Evolutionary conservation across 2,329 filamentous ascomycete genomes (phyloP).

Genomic region (Fusarium zealandicum): DNA sequence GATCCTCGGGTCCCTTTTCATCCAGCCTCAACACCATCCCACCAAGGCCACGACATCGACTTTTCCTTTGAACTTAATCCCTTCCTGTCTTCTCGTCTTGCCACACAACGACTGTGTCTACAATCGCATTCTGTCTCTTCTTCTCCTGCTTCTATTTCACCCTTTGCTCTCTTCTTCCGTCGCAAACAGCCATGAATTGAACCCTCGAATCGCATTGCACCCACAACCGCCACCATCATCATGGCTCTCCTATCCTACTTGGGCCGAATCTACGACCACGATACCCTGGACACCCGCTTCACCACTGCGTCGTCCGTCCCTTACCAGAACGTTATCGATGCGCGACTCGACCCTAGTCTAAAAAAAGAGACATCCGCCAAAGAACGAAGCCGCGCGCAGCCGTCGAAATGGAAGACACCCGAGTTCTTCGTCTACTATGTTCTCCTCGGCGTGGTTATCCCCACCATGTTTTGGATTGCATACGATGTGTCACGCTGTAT

Average conservation of each 20-base stretch:
- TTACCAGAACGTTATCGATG: conserved; percentile 64
- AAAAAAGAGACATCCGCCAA: conserved; percentile 45
- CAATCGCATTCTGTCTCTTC: conserved; percentile 4
- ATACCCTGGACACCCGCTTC: conserved; percentile 69
- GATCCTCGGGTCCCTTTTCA: conserved; percentile 37
- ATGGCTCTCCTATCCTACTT: conserved; percentile 56
- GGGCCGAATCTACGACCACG: conserved; percentile 66
- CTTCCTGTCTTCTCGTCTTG: not conserved
- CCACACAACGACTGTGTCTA: not conserved
- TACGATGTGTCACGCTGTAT: conserved; percentile 84
- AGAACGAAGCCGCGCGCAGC: conserved; percentile 55
- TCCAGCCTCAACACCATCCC: conserved; percentile 35
- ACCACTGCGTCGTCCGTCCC: conserved; percentile 74
- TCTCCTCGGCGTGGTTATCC: conserved; percentile 70
- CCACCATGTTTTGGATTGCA: conserved; percentile 90
- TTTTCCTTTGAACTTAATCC: conserved; percentile 9
- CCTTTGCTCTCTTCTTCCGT: not conserved
- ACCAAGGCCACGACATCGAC: conserved; percentile 39
- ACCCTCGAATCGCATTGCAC: conserved; percentile 12
- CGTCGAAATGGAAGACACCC: conserved; percentile 81
- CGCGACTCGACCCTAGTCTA: conserved; percentile 53
- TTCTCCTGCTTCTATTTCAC: not conserved
- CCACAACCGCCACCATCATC: conserved; percentile 39
- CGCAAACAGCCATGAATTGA: conserved; percentile 36
- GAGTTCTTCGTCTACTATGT: conserved; percentile 87